These are phyloP conservation scores for Isoetes taiwanensis DNA, from an alignment of 75 land plant species.

Conservation along the genomic window DNA sequence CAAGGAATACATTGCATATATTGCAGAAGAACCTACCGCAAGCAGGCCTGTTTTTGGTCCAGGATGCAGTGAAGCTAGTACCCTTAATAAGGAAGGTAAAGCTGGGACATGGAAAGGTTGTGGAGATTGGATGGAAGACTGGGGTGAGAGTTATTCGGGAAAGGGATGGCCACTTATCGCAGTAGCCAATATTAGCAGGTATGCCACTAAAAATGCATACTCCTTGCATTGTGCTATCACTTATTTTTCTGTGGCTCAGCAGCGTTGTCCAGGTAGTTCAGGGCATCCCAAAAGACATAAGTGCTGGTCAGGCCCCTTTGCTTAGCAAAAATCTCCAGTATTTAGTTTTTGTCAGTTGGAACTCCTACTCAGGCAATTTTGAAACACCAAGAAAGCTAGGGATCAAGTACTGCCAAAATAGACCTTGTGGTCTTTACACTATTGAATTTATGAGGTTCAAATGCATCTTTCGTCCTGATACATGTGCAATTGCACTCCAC, in stretches of 20 bases:
- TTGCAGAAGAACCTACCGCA: slow-evolving; percentile 76
- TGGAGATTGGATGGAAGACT: slow-evolving; percentile 90
- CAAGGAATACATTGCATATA: slow-evolving; percentile 69
- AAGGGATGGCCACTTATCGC: slow-evolving; percentile 68
- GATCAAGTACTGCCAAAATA: no score
- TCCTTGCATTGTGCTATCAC: no score
- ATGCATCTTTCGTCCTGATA: no score
- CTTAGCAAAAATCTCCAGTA: no score
- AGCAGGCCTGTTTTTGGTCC: slow-evolving; percentile 47
- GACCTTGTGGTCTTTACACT: no score
- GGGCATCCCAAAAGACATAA: slow-evolving; percentile 47
- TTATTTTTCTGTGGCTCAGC: slow-evolving; percentile 25
- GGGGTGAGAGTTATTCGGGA: slow-evolving; percentile 90
- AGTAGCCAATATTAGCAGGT: slow-evolving; percentile 58
- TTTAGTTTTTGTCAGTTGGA: no score
- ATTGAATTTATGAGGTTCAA: no score
- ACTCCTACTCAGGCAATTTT: no score
- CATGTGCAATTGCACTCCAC: no score
- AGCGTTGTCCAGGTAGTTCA: slow-evolving; percentile 60
- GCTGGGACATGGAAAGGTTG: slow-evolving; percentile 80
- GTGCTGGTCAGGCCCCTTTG: slow-evolving; percentile 91
- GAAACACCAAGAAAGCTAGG: no score
- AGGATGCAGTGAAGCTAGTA: slow-evolving; percentile 18
- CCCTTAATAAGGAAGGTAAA: slow-evolving; percentile 47
- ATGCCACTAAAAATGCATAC: not conserved